Evolutionary conservation across 495 filamentous ascomycete species (phyloP), one percentile per base, ranked within the genome.

Genomic region (Aspergillus panamensis): DNA sequence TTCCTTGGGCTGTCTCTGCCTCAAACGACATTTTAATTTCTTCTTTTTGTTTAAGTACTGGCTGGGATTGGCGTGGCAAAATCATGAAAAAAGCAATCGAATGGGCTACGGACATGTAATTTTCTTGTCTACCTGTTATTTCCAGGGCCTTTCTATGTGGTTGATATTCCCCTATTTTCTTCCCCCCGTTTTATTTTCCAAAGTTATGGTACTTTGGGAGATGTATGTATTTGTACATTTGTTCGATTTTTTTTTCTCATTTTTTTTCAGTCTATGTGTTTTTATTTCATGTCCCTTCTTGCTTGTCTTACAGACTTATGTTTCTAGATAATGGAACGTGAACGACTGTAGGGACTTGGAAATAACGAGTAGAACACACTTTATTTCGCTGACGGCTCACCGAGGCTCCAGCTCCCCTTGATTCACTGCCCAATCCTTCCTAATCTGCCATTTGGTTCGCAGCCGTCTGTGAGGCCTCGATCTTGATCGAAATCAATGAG

Each of bases 151-250:
- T 62, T 61, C 43, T 54, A 56, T 59, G 47, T 16, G 54, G 59
- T 40, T 20, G 14, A 33, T 64, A 58, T 25, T 25, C 25, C 25
- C 51, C 49, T n/a, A n/a, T 60, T 51, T 17, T 42, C 57, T 55
- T 58, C 63, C 43, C 55, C 59, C 55, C 53, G 53, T 63, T 63
- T 67, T 67, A 56, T 62, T 64, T 68, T 58, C 64, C 53, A 64
- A 58, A 56, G 59, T 67, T 52, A 65, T 60, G 54, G 60, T 59
- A 3, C 47, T 30, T 31, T 69, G 59, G 69, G 66, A 69, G 72
- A 68, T 64, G 65, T 64, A 66, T 77, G 74, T 77, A 77, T 69
- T 77, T 75, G 67, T 77, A 77, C 64, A 73, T 69, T 57, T 70
- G 64, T 58, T 49, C 67, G 67, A 59, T 68, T 65, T 55, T 51